Evolutionary conservation across 805 yeast genomes (phyloP), one percentile per base, ranked within the genome.

Genomic region (Metschnikowia sp.): DNA sequence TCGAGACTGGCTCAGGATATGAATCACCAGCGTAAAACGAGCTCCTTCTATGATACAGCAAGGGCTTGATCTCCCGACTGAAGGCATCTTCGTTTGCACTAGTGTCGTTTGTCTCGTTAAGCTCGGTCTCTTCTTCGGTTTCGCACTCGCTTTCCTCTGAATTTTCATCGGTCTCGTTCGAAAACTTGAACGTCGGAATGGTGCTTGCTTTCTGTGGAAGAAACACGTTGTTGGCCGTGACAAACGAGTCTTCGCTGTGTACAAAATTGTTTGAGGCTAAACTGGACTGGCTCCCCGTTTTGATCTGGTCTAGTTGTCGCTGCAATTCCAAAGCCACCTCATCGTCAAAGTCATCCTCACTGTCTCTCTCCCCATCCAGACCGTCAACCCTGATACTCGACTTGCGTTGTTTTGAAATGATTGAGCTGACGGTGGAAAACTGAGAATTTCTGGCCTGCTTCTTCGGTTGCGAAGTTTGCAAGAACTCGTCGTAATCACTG

Each of bases 341-440:
- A 13, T 57, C 67, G 5, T 66, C 71, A 10, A 68, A 71, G 4
- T 54, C 55, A n/a, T 31, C 41, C 4, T 36, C 29, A 10, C 35
- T 32, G 15, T 31, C 42, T 8, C 13, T 13, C 6, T 30, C 42
- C 13, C 28, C 22, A 10, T 18, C 39, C 26, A 9, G 10, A 22
- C 26, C 26, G 28, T 26, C 9, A n/a, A 8, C 26, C 34, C 32
- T n/a, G 13, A 45, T 32, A 6, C 18, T 40, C 10, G 48, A 40
- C n/a, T 45, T 32, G 38, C 44, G 48, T 15, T 61, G 71, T 49
- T 68, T 71, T 7, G 74, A 69, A 30, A 72, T 62, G 41, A 72
- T 68, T 0, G 76, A 71, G 47, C 75, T 70, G 10, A 71, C 69
- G 61, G 69, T 72, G 10, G 76, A 71, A 26, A 69, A 48, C 38